Base-by-base conservation (phyloP, 345 rosid genomes). In the Arabidopsis suecica region DNA sequence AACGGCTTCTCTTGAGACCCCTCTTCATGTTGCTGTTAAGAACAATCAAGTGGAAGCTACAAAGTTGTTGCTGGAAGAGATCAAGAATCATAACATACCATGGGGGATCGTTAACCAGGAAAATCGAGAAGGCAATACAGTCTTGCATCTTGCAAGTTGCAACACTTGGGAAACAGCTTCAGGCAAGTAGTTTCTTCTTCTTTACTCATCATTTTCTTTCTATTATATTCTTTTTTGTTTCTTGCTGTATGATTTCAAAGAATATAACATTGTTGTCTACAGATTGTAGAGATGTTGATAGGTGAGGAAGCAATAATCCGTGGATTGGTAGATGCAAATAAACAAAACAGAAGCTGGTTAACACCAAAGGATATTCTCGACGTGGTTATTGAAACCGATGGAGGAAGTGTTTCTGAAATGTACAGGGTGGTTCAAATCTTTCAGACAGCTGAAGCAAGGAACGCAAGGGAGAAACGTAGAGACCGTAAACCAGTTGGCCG, bases 131-230 rank as follows among this genome's bases (percentile, higher is more conserved):
- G 76, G 76, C 5, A 72, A 73, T 63, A 63, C 63, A 41, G 22
- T 73, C 44, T 63, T 73, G 77, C 77, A 73, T 54, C 69, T 73
- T 61, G 69, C 77, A 63, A 73, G 63, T 73, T 61, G 69, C 77
- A 63, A 73, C 69, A 16, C 62, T 73, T 54, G 63, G 69, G n/a
- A 62, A 73, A 63, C 63, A 73, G 7, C 69, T 51, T 53, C 69
- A 51, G 77, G 77, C 23, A 53, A 63, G 62, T 62, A 41, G 62
- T 62, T 62, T 51, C 53, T 51, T 60, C 16, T 48, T 47, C 49
- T 47, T 32, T 48, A 34, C 37, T 33, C 55, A 12, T 44, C 40
- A 40, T n/a, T 68, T n/a, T n/a, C n/a, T n/a, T n/a, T n/a, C n/a
- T n/a, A n/a, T n/a, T n/a, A n/a, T n/a, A n/a, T n/a, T n/a, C n/a